Base-by-base conservation (phyloP, 179 eudicot species). In the Beta macrorhiza region DNA sequence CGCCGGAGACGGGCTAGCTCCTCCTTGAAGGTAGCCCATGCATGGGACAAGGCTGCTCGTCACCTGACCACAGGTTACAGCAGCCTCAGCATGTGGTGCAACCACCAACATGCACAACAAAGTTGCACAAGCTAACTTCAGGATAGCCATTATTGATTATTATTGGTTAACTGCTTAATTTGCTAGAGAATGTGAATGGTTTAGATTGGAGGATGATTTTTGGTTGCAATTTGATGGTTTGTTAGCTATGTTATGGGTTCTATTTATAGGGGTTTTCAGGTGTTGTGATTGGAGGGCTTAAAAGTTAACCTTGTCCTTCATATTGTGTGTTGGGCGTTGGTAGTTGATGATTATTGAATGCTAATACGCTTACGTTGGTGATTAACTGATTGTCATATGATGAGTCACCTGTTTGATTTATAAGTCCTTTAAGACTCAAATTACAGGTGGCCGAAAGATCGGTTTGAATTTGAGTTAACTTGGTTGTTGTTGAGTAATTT, bases 41-140 rank as follows among this genome's bases (percentile, higher is more conserved):
- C 85, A 83, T 20, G 75, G 82, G 0, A 45, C 51, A 5, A 90
- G 4, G 22, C 3, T 67, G 2, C 4, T 11, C 0, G 42, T 72
- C n/a, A 90, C 91, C 56, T 3, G 5, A 13, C 86, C 85, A 56
- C 92, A 90, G 0, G 79, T 53, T 32, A 89, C 6, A 1, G 79
- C 81, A 0, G 83, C 90, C 49, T 87, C 84, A 0, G 83, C 83
- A 49, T 69, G 63, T 2, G 89, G 89, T 72, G 83, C 77, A 4
- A 62, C 77, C 74, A 84, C 72, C 73, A 84, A 67, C 81, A 88
- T 77, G 83, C 89, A 84, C 61, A 82, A 7, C 52, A 80, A 44
- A 68, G 75, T 5, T 63, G 78, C 74, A 45, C 71, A 64, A 19
- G 64, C 76, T 44, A 81, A 32, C 55, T 73, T 84, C 8, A 58